Base-by-base conservation (phyloP, 768 basidiomycete species). In the Inosperma sp. region DNA sequence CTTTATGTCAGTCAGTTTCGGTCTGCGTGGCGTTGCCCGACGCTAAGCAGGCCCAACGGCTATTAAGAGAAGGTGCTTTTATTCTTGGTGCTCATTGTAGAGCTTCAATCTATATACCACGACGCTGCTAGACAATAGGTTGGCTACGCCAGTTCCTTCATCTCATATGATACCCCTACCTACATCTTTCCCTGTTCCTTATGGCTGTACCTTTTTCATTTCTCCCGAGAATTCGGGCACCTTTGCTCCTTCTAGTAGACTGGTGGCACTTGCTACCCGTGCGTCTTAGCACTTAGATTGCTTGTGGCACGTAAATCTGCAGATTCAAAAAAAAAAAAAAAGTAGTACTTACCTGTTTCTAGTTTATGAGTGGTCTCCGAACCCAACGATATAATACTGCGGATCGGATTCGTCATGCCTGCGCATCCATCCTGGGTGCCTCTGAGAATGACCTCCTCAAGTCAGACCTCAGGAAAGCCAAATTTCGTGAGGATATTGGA, bases 401-500 rank as follows among this genome's bases (percentile, higher is more conserved):
- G 9, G 17, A 30, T 21, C 42, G 17, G 17, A 44, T 44, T 21
- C 42, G 17, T 21, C 27, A 44, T 14, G 7, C 9, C 12, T 30
- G 42, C 3, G 42, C 42, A 13, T 30, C 27, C 17, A 44, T 44
- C 42, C 21, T 44, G 10, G 17, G 27, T 4, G 42, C 17, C 8
- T 30, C 42, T 1, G 42, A 44, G 22, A 30, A 9, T 7, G 42
- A 44, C 3, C 8, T 44, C 13, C 10, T 44, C 2, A 43, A 43
- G 7, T 27, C 41, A 1, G 30, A 27, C 7, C 26, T 52, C 9
- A 36, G 48, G 35, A 36, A 49, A 35, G 45, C 29, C 25, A 19
- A 47, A 34, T 33, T 47, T 47, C 31, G 30, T 47, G 16, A 33
- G 45, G 45, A 47, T 31, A 47, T 47, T 22, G 31, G 30, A 47